These are phyloP conservation scores for Fusarium duplospermum DNA, from an alignment of 2,329 filamentous ascomycete species.

Conservation along the genomic window DNA sequence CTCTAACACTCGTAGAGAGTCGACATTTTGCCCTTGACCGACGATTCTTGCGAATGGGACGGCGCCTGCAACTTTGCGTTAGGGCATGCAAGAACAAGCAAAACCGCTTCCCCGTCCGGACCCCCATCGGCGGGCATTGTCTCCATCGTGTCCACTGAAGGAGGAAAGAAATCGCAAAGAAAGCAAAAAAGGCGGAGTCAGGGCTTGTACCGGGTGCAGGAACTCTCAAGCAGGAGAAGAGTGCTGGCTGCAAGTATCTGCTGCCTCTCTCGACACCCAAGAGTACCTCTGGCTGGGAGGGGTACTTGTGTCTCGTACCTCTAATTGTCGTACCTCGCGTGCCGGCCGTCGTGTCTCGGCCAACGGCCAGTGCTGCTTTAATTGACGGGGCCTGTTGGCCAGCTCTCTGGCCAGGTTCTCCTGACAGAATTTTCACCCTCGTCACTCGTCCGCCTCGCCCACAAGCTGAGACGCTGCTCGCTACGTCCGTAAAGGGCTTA, in stretches of 20 bases:
- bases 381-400: constrained; percentile 30
- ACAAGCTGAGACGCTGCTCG: constrained; percentile 35
- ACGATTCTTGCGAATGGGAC: constrained; percentile 36
- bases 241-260: constrained; percentile 26
- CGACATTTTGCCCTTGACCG: constrained; percentile 39
- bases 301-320: constrained; percentile 8
- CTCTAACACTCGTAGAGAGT: constrained; percentile 34
- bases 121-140: constrained; percentile 19
- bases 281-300: constrained; percentile 23
- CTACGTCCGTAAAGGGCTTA: constrained; percentile 41
- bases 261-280: constrained; percentile 12
- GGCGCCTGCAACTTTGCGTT: constrained; percentile 32
- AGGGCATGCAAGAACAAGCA: constrained; percentile 36
- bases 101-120: constrained; percentile 20
- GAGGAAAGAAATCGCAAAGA: constrained; percentile 27
- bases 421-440: constrained; percentile 49
- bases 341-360: constrained; percentile 36
- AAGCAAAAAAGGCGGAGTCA: constrained; percentile 37
- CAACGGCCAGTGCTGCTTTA: constrained; percentile 40
- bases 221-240: constrained; percentile 19
- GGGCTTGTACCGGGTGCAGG: constrained; percentile 16
- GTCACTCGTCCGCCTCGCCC: constrained; percentile 39
- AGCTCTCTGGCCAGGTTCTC: constrained; percentile 41
- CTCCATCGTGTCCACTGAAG: constrained; percentile 21
- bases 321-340: constrained; percentile 20